Conservation (phyloP, 2,329 filamentous ascomycete genomes). For the Sporothrix mexicana region DNA sequence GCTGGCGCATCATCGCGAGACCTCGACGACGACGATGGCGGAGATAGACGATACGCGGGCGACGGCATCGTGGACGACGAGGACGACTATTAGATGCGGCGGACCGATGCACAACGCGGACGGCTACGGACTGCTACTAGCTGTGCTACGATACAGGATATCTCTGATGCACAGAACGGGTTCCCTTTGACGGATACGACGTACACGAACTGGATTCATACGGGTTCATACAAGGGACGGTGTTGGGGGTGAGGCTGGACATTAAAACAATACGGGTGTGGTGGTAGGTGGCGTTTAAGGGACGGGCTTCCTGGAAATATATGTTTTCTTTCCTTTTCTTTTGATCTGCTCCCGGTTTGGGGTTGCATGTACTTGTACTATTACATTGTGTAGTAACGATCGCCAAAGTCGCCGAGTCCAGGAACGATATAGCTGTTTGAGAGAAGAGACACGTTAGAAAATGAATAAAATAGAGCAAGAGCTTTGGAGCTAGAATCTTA, state of each 20-base stretch:
- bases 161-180: background rate
- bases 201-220: slow-evolving; percentile 20
- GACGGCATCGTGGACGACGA: slow-evolving; percentile 61
- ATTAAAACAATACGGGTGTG: background rate
- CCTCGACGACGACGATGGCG: slow-evolving; percentile 52
- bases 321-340: slow-evolving; percentile 13
- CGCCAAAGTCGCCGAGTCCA: slow-evolving; percentile 92
- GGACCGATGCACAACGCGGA: background rate
- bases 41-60: slow-evolving; percentile 58
- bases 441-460: slow-evolving; percentile 42
- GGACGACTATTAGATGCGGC: slow-evolving; percentile 58
- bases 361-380: slow-evolving; percentile 26
- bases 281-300: slow-evolving; percentile 17
- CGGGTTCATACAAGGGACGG: slow-evolving; percentile 7
- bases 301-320: background rate
- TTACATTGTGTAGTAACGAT: slow-evolving; percentile 90
- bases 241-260: background rate
- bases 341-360: background rate
- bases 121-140: slow-evolving; percentile 7
- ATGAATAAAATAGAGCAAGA: background rate
- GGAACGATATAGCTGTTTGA: slow-evolving; percentile 91
- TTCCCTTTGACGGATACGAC: background rate
- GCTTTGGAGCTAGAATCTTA: slow-evolving; percentile 46
- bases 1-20: slow-evolving; percentile 28
- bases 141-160: slow-evolving; percentile 6